These are phyloP conservation scores for Geosiphon pyriformis DNA, from an alignment of 192 early-diverging fungal genomes.

Conservation along the genomic window DNA sequence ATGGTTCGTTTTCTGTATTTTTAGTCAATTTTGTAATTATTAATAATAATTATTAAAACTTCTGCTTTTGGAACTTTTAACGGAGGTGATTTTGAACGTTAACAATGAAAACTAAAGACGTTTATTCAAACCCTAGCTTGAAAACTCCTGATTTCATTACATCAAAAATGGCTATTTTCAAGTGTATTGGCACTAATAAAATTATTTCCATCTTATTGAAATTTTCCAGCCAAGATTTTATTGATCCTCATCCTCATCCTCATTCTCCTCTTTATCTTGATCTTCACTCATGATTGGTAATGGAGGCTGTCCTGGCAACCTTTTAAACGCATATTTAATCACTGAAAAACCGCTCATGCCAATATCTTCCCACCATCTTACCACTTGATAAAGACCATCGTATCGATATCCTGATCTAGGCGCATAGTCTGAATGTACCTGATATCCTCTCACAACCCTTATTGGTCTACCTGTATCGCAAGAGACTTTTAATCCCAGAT, in stretches of 20 bases:
- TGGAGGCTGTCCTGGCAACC: conserved; percentile 3
- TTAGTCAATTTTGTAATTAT: too few relatives aligned
- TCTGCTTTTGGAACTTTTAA: too few relatives aligned
- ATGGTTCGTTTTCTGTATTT: too few relatives aligned
- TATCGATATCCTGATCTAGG: conserved; percentile 15
- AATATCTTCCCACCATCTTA: conserved; percentile 15
- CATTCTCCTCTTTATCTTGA: neutral
- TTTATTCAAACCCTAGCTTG: too few relatives aligned
- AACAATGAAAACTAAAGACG: too few relatives aligned
- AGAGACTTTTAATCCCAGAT: conserved; percentile 11
- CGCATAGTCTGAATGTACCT: neutral
- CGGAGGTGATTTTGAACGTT: too few relatives aligned
- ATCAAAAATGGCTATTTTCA: too few relatives aligned
- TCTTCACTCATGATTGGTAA: neutral
- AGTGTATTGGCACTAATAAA: too few relatives aligned
- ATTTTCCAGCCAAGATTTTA: neutral
- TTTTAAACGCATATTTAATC: conserved; percentile 7
- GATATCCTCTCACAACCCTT: conserved; percentile 9
- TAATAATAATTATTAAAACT: too few relatives aligned
- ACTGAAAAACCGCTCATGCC: neutral
- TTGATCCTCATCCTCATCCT: conserved; percentile 18
- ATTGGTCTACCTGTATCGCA: conserved; percentile 13
- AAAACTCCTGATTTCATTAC: too few relatives aligned
- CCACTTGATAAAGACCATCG: conserved; percentile 16
- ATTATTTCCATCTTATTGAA: neutral